Evolutionary conservation across 345 rosid species (phyloP), one percentile per base, ranked within the genome.

Genomic region (Gossypium australe): DNA sequence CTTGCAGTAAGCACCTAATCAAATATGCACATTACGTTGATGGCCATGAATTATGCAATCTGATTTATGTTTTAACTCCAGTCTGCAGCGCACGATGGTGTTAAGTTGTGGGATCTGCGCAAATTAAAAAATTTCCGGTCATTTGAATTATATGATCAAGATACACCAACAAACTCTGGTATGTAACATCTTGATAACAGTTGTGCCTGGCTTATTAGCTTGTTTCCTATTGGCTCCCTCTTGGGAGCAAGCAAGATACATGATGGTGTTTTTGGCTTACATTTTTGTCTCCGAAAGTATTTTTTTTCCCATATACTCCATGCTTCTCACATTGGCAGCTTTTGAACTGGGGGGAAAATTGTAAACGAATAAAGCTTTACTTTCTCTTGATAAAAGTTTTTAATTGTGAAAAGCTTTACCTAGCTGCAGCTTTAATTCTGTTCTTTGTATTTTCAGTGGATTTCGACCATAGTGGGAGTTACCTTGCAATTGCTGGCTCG

Each of bases 81-180:
- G 99, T 91, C 97, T 63, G 94, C 98, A 41, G 99, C 98, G 3
- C 82, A 80, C 76, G 99, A 95, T 82, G 93, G 99, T 79, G 98
- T 95, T 79, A 90, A 87, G 84, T 74, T 34, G 41, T 95, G 97
- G 98, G 99, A 91, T 81, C 87, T 95, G 77, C 97, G 99, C 11
- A 95, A 93, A 80, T 86, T 95, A 86, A 91, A 83, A 87, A 95
- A 93, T 78, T 95, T 95, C 80, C 87, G 94, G 59, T 83, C 97
- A 27, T 86, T 93, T 59, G 80, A 80, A 45, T 85, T 84, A 10
- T 84, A 86, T 79, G 89, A 88, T 65, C 71, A 89, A 17, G 86
- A 86, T 68, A 82, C 89, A 0, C 93, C 92, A 51, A 90, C 99
- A 24, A 93, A 91, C 82, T 93, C 94, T 60, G 98, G 99, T 95